Conservation (phyloP, 1,284 basidiomycete species). For the Fistulinella cinereoalba region DNA sequence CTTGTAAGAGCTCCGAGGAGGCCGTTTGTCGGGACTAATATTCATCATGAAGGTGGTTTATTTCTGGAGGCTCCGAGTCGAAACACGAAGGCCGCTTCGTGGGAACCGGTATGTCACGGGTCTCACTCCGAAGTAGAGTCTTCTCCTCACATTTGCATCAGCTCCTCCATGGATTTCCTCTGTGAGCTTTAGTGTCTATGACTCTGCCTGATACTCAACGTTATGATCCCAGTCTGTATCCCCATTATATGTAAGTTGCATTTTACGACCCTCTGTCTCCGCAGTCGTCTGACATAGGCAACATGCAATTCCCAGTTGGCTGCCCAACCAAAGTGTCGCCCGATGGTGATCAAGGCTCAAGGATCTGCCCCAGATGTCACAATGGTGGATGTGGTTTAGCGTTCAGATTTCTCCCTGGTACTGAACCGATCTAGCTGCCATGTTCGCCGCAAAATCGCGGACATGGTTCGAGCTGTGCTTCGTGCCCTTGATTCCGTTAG, state of each 20-base stretch:
- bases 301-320: slow-evolving; percentile 39
- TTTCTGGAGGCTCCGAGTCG: too few species aligned
- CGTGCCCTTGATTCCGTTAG: slow-evolving; percentile 49
- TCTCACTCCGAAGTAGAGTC: too few species aligned
- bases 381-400: slow-evolving; percentile 36
- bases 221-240: slow-evolving; percentile 40
- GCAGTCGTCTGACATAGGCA: slow-evolving; percentile 13
- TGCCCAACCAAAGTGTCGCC: slow-evolving; percentile 47
- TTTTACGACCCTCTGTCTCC: neutral
- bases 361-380: slow-evolving; percentile 50
- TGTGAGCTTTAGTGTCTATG: slow-evolving; percentile 26
- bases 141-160: neutral
- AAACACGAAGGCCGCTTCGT: too few species aligned
- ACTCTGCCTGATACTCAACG: slow-evolving; percentile 2
- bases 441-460: slow-evolving; percentile 46
- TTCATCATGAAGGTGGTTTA: too few species aligned
- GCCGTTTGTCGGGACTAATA: too few species aligned
- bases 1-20: too few species aligned
- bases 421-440: slow-evolving; percentile 35
- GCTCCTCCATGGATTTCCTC: slow-evolving; percentile 27
- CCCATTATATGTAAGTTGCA: slow-evolving; percentile 45
- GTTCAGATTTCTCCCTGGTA: neutral
- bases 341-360: slow-evolving; percentile 39
- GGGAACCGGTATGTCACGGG: too few species aligned
- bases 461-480: slow-evolving; percentile 54